Base-by-base conservation (phyloP, 768 basidiomycete genomes). In the Kwoniella dendrophila region DNA sequence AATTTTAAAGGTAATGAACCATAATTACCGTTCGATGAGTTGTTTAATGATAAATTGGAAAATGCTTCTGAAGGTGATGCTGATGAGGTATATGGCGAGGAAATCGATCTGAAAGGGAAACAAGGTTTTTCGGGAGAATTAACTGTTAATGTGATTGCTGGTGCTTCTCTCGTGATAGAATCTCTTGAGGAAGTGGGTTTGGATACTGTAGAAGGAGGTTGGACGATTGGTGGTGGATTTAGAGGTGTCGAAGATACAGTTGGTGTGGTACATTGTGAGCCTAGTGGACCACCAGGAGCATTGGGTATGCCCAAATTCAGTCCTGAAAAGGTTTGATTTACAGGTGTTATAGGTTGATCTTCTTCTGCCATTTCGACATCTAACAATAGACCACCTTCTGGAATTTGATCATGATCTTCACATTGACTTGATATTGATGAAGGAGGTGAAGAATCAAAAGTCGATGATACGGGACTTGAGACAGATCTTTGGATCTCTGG, bases 251-350 rank as follows among this genome's bases (percentile, higher is more conserved):
- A 41, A 3, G 50, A 48, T 16, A 56, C 52, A 27, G 51, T 64
- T 7, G 57, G 57, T 7, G 57, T 56, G 6, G 57, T 53, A 22
- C 63, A 59, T 45, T 59, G 59, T 6, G 64, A 60, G 3, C 60
- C 60, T 16, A 62, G 14, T 0, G 36, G 50, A n/a, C 52, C 59
- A 12, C 49, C 45, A 14, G 38, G n/a, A n/a, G n/a, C n/a, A n/a
- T n/a, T n/a, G n/a, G n/a, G n/a, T n/a, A n/a, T n/a, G n/a, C n/a
- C n/a, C n/a, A n/a, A 36, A 6, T 56, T 59, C 3, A 69, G 24
- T 16, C 63, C 67, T 2, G 63, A 61, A 61, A 70, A 70, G 27
- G 66, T 67, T 44, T 70, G 69, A 40, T 65, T 62, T 29, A 70
- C 48, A 30, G 69, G 69, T 3, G 69, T 70, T 36, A 67, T 62